phyloP scores from a whole-genome alignment of 2,329 filamentous ascomycete genomes.

The Mycosphaerella arachidis region DNA sequence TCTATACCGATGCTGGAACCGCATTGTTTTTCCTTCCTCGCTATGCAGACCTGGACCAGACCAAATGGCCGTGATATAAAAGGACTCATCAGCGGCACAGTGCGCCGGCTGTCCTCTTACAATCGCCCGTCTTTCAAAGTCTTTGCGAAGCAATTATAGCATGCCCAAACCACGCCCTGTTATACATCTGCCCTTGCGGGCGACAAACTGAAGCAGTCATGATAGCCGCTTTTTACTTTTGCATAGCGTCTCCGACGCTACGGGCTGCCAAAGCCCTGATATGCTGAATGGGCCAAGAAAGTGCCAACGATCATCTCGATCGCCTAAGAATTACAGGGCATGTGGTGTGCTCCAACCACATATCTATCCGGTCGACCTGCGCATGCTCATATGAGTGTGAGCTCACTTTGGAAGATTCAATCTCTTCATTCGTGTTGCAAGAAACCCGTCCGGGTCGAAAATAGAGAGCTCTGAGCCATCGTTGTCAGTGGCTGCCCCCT shows the following conservation, averaged over 20 bases:
- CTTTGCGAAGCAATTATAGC: slow-evolving; percentile 2
- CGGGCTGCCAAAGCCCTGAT: slow-evolving; percentile 14
- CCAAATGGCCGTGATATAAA: not conserved
- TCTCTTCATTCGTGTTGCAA: slow-evolving; percentile 16
- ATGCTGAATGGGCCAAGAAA: slow-evolving; percentile 11
- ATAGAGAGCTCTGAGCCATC: slow-evolving; percentile 20
- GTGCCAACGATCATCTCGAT: not conserved
- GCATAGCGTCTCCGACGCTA: slow-evolving; percentile 11
- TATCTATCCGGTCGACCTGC: not conserved
- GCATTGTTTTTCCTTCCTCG: slow-evolving; percentile 2
- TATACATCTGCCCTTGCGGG: slow-evolving; percentile 18
- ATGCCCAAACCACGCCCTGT: slow-evolving; percentile 10
- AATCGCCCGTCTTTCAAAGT: slow-evolving; percentile 1
- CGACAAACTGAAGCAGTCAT: slow-evolving; percentile 4
- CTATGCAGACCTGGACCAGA: slow-evolving; percentile 7
- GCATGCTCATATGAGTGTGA: not conserved
- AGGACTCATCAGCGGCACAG: not conserved
- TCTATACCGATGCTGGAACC: slow-evolving; percentile 10
- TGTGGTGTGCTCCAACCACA: slow-evolving; percentile 1
- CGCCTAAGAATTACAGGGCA: not conserved
- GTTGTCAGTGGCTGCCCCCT: slow-evolving; percentile 26
- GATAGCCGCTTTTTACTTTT: slow-evolving; percentile 11
- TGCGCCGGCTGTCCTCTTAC: not conserved
- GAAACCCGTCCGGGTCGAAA: slow-evolving; percentile 10
- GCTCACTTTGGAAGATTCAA: slow-evolving; percentile 15